A percentile compares a stretch with the other conserved stretches of the same genome.
phyloP scores from a whole-genome alignment of 2,329 filamentous ascomycete species.

The Hyphodiscus sp. region DNA sequence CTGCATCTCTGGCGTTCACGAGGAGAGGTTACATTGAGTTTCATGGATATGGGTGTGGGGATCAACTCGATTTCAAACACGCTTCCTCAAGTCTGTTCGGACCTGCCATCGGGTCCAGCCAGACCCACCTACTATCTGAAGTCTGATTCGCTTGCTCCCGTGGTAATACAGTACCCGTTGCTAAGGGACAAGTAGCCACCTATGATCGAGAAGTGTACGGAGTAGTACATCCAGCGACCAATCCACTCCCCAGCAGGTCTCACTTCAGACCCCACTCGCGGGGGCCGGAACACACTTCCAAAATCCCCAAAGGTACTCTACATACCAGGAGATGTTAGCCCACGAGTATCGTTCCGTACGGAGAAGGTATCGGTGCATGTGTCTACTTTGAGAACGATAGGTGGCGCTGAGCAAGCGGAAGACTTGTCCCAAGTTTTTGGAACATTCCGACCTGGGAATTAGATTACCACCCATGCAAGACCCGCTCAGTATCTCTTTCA shows the following conservation, averaged over 20 bases:
- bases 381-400: background rate
- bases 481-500: background rate
- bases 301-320: background rate
- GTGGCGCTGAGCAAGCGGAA: background rate
- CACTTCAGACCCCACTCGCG: background rate
- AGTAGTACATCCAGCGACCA: background rate
- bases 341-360: background rate
- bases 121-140: background rate
- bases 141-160: background rate
- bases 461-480: background rate
- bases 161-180: background rate
- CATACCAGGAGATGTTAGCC: background rate
- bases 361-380: background rate
- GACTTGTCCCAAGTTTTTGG: background rate
- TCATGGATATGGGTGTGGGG: background rate
- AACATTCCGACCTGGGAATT: background rate
- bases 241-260: background rate
- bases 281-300: background rate
- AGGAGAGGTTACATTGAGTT: background rate
- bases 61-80: background rate
- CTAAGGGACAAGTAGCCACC: too few relatives aligned
- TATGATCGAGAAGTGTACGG: too few relatives aligned
- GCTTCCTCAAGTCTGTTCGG: background rate
- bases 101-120: background rate
- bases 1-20: background rate